Evolutionary conservation across 768 basidiomycete species (phyloP), one percentile per base, ranked within the genome.

Genomic region (Tricholoma furcatifolium): DNA sequence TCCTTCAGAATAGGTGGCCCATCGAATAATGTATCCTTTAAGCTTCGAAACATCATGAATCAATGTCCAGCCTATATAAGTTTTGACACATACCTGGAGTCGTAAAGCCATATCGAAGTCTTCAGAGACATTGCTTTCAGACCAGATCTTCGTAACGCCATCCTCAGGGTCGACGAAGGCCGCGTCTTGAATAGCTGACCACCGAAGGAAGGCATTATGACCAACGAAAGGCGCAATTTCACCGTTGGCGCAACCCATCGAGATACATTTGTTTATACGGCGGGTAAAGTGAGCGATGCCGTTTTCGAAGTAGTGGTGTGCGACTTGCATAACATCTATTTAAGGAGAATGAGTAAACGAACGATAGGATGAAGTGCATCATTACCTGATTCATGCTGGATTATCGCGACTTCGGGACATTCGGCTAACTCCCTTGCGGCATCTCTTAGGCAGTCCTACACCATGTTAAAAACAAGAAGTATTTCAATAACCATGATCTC

Each of bases 261-360:
- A 87, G 35, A 91, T 91, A 65, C 80, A 83, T 66, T 83, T 84
- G 66, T 94, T 93, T 71, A 95, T 91, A 34, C 91, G 81, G 18
- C 84, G 82, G 1, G 93, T 94, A 70, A 96, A 95, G 67, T 87
- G 85, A 11, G 93, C 83, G 55, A 95, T 86, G 15, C 89, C 91
- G 60, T 93, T 93, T 65, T 96, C 93, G 62, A 95, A 94, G 70
- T 88, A 94, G 67, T 93, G 87, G 66, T 88, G 75, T 0, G 86
- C 91, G 50, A 93, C 91, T 68, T 94, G 90, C 86, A 93, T 91
- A 59, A 94, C 91, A 60, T 91, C 89, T 82, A 52, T 4, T 27
- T 7, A 7, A 27, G 27, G 17, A 46, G 17, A 36, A 7, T 18
- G 18, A 14, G 23, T 17, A 43, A 53, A 15, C 57, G 27, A 23